phyloP scores from a whole-genome alignment of 1,139 yeast genomes.

The Pichia sp. region DNA sequence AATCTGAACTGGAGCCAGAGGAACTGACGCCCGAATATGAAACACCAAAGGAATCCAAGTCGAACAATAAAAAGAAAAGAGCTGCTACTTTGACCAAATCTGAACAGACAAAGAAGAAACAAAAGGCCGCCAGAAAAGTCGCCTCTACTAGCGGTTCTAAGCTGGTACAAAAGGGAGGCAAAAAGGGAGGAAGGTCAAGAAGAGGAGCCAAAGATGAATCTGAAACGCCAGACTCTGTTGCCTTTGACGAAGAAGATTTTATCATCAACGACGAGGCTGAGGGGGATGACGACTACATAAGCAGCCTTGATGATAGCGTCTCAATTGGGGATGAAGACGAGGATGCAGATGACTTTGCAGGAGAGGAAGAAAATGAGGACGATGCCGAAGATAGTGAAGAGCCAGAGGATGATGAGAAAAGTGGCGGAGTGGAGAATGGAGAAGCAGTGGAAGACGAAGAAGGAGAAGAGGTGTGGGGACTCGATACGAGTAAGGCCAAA shows the following conservation, averaged over 20 bases:
- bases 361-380: slow-evolving; percentile 7
- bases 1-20: slow-evolving; percentile 8
- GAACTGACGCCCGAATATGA: slow-evolving; percentile 5
- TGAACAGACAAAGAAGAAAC: neutral
- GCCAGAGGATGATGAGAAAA: slow-evolving; percentile 8
- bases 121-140: neutral
- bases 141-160: neutral
- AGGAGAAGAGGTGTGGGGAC: slow-evolving; percentile 23
- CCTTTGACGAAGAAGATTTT: slow-evolving; percentile 1
- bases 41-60: slow-evolving; percentile 10
- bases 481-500: slow-evolving; percentile 19
- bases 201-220: neutral
- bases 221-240: slow-evolving; percentile 1
- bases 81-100: neutral
- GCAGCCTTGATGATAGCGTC: slow-evolving; percentile 8
- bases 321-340: slow-evolving; percentile 9
- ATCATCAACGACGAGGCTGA: slow-evolving; percentile 14
- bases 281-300: slow-evolving; percentile 14
- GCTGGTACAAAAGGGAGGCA: neutral
- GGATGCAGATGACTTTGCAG: slow-evolving; percentile 4
- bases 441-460: slow-evolving; percentile 4
- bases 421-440: neutral
- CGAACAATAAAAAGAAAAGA: neutral
- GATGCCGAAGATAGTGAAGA: slow-evolving; percentile 13
- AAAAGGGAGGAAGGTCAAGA: slow-evolving; percentile 2